These are phyloP conservation scores for Fusarium gaditjirri DNA, from an alignment of 2,329 filamentous ascomycete species.

Conservation along the genomic window DNA sequence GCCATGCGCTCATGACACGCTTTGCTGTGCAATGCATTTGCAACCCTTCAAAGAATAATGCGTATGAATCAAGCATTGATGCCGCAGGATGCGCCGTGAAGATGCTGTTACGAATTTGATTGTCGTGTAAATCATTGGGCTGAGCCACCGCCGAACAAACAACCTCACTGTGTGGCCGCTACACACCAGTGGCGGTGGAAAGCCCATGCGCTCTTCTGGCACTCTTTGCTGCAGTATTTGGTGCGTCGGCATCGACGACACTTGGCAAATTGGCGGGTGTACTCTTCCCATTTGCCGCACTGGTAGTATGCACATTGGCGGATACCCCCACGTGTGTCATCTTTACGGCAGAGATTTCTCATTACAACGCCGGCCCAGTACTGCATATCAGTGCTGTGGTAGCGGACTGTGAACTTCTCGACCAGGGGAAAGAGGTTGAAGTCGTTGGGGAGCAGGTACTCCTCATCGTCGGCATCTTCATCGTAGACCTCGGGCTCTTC, in stretches of 20 bases:
- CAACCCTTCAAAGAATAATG: conserved; percentile 45
- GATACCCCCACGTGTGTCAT: conserved; percentile 93
- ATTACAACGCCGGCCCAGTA: conserved; percentile 99
- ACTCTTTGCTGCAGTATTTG: conserved; percentile 99
- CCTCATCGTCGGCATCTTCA: conserved; percentile 76
- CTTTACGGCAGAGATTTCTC: conserved; percentile 97
- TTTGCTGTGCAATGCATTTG: conserved; percentile 56
- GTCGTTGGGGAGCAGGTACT: conserved; percentile 91
- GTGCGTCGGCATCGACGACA: conserved; percentile 95
- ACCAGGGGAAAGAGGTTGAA: conserved; percentile 99
- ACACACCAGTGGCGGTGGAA: conserved; percentile 99
- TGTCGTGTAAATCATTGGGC: conserved; percentile 30
- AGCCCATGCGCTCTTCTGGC: conserved; percentile 98
- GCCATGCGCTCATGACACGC: conserved; percentile 55
- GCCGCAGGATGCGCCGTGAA: conserved; percentile 41
- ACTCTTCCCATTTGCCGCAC: conserved; percentile 98
- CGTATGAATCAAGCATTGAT: conserved; percentile 47
- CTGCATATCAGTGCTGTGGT: conserved; percentile 97
- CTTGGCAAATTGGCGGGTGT: conserved; percentile 95
- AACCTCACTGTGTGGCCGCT: conserved; percentile 67
- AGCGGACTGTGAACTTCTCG: conserved; percentile 96
- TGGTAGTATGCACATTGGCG: conserved; percentile 98
- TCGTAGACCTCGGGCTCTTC: conserved; percentile 52
- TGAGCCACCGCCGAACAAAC: neutral
- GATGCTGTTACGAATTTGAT: conserved; percentile 38